Conservation (phyloP, 176 grass and related monocot genomes). For the Eragrostis nindensis region DNA sequence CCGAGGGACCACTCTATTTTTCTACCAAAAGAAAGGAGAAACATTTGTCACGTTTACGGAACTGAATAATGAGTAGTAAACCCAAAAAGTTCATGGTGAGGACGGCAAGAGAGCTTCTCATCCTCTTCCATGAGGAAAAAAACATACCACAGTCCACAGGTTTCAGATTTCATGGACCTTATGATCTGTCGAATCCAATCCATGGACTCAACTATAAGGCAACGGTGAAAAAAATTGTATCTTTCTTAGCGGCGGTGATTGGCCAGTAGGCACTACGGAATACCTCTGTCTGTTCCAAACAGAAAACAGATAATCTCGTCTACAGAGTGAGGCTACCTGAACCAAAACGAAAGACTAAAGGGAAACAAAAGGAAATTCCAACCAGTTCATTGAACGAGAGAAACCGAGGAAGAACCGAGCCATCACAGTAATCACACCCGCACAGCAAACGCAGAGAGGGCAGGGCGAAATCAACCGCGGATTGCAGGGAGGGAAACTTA, state of each 20-base stretch:
- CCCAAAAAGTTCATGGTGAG: constrained; percentile 5
- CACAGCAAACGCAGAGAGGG: neutral
- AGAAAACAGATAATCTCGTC: constrained; percentile 3
- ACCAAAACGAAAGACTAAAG: neutral
- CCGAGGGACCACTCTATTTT: constrained; percentile 7
- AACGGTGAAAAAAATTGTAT: neutral
- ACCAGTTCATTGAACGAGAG: neutral
- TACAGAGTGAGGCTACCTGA: neutral
- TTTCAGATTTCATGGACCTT: neutral
- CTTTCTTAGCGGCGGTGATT: neutral
- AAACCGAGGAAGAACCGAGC: constrained; percentile 1
- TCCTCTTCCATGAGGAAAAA: constrained; percentile 19
- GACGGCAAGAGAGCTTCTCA: neutral
- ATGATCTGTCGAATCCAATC: neutral
- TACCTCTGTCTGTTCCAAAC: neutral
- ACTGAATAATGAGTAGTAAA: neutral
- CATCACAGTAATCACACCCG: neutral
- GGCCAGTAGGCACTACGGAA: neutral
- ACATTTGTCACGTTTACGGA: neutral
- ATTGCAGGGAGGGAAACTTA: constrained; percentile 39
- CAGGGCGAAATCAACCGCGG: neutral
- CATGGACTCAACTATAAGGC: neutral
- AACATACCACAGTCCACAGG: neutral
- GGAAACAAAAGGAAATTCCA: neutral
- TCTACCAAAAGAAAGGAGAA: neutral